Base-by-base conservation (phyloP, 176 grass and related monocot species). In the Dactylis glomerata region DNA sequence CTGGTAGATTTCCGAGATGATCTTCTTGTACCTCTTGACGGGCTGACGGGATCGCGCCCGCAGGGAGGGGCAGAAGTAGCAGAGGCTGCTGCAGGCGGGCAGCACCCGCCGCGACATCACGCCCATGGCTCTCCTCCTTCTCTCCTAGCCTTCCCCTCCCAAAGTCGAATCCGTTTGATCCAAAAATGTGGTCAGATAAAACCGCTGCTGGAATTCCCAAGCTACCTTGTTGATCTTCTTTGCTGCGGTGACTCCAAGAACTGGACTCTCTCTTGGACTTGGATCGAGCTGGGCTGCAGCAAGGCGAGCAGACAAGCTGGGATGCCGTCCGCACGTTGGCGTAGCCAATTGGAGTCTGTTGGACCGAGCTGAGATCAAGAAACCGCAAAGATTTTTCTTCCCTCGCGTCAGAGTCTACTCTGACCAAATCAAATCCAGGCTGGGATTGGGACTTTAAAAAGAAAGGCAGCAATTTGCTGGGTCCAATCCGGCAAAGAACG, bases 1-100 rank as follows among this genome's bases (percentile, higher is more conserved):
- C 85, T 91, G 91, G 46, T 96, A 96, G 66, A 94, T 92, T 24
- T 92, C 82, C 1, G 93, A 49, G 16, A 99, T 91, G 72, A 99
- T 87, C 55, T 94, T 99, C 87, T 94, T 99, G 83, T 99, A 99
- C 27, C 93, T 90, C 79, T 99, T 99, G 55, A 99, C 93, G 5
- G 96, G 96, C 80, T 94, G 91, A 4, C 96, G 88, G 0, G 93
- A 99, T 19, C 96, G 89, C 3, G 96, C 62, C 79, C 93, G 89
- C 50, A 99, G 73, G 16, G 91, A 84, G 3, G 96, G 96, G 81
- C 96, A 99, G 86, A 99, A 92, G 86, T 90, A 95, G 84, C 93
- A 99, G 33, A 96, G 91, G 78, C 73, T 94, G 75, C 91, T 89
- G 83, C 93, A 99, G 40, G 86, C 96, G 3, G 96, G 96, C 79